Base-by-base conservation (phyloP, 495 filamentous ascomycete genomes). In the Neurospora tetraspora region DNA sequence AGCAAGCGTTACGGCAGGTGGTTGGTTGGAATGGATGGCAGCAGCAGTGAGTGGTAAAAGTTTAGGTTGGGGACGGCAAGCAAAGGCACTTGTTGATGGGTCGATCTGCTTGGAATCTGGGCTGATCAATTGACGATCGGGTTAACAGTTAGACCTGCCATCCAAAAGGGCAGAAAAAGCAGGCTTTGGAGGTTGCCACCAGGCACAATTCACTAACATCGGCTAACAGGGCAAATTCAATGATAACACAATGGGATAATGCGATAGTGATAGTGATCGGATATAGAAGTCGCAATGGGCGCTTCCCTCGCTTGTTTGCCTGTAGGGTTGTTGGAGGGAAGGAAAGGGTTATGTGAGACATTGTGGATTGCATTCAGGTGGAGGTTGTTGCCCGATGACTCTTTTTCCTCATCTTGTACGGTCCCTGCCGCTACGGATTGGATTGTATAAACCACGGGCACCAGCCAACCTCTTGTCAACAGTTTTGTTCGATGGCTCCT, bases 61-160 rank as follows among this genome's bases (percentile, higher is more conserved):
- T 40, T 40, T 47, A 40, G 68, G 34, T 37, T 37, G 36, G 36
- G 34, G 68, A 40, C 68, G 39, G 71, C 59, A 72, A 65, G 27
- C 38, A 70, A 31, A n/a, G 23, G 16, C 18, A 39, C 37, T 68
- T 31, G 11, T 39, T 68, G 23, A 78, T 81, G 79, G 79, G 79
- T 74, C 78, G 79, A 81, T 78, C 71, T 72, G 69, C 69, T 12
- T 74, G 74, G 72, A 80, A 77, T 77, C 78, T 81, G 79, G 76
- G 79, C 77, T 77, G 78, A 80, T 79, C 68, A 61, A 69, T 72
- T 74, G 47, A 72, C 37, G 72, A 71, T 39, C 65, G 59, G 70
- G 69, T 71, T 70, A 71, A 79, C 72, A 80, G 14, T 65, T 65
- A 34, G 53, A 34, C 53, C 53, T 65, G 14, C 20, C 20, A 5